phyloP scores from a whole-genome alignment of 306 rosid genomes.

The Calophaca sinica region DNA sequence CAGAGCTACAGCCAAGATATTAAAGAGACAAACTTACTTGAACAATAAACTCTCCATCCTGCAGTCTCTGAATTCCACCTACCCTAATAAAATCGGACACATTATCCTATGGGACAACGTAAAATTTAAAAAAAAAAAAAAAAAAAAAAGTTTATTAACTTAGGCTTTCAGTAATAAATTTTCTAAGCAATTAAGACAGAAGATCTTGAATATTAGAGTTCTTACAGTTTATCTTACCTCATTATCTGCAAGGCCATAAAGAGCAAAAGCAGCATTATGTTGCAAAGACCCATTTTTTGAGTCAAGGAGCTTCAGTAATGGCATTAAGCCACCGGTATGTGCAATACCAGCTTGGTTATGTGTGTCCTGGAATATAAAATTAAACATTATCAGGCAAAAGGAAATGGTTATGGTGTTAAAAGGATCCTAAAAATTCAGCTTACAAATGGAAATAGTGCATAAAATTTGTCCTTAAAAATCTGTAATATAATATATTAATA shows the following conservation, averaged over 20 bases:
- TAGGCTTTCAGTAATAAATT: conserved; percentile 36
- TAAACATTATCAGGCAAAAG: conserved; percentile 31
- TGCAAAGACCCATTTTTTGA: conserved; percentile 97
- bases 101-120: conserved; percentile 77
- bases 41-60: conserved; percentile 95
- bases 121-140: conserved; percentile 26
- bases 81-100: conserved; percentile 97
- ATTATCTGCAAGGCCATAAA: conserved; percentile 97
- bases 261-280: conserved; percentile 98
- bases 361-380: conserved; percentile 70
- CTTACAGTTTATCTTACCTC: conserved; percentile 63
- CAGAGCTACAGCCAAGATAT: not conserved
- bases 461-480: conserved; percentile 18
- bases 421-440: conserved; percentile 19
- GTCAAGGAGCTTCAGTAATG: conserved; percentile 95
- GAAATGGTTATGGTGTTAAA: conserved; percentile 16
- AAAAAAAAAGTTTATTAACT: conserved; percentile 39
- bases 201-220: conserved; percentile 34
- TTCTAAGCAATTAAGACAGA: conserved; percentile 37
- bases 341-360: conserved; percentile 99
- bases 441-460: conserved; percentile 25
- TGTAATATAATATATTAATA: not conserved
- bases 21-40: conserved; percentile 66
- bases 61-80: conserved; percentile 95
- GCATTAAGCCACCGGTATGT: conserved; percentile 89